Evolutionary conservation across 306 rosid genomes (phyloP).

Genomic region (Astragalus membranaceus): DNA sequence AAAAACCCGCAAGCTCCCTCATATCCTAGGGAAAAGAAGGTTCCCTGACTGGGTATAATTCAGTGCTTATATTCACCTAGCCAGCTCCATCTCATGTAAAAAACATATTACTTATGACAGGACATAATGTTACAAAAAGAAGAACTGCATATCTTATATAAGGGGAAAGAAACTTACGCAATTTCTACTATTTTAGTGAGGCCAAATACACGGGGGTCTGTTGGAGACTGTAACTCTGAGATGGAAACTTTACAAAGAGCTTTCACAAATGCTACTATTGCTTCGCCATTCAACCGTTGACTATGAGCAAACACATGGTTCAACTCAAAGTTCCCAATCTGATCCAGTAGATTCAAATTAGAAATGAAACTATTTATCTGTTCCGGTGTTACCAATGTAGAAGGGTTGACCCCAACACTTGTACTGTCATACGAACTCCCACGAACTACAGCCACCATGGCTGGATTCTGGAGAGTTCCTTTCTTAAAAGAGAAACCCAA

Average conservation of each 20-base stretch:
- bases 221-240: conserved; percentile 95
- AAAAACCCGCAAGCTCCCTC: not conserved
- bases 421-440: conserved; percentile 98
- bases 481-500: conserved; percentile 69
- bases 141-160: not conserved
- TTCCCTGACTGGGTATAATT: not conserved
- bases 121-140: conserved; percentile 6
- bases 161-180: conserved; percentile 62
- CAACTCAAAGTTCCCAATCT: conserved; percentile 93
- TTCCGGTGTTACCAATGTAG: conserved; percentile 82
- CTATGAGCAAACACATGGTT: conserved; percentile 98
- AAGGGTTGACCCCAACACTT: conserved; percentile 56
- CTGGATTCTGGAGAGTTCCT: conserved; percentile 89
- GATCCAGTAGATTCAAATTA: conserved; percentile 91
- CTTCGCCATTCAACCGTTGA: conserved; percentile 97
- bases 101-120: not conserved
- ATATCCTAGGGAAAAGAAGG: not conserved
- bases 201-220: conserved; percentile 98
- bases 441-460: conserved; percentile 93
- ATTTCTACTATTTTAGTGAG: conserved; percentile 96
- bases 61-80: not conserved
- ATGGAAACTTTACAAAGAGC: conserved; percentile 92
- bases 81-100: not conserved
- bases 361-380: conserved; percentile 82
- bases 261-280: conserved; percentile 95